Percentiles rank a stretch among this genome's conserved stretches.
These are phyloP conservation scores for Pleurostoma richardsiae DNA, from an alignment of 2,329 filamentous ascomycete species.

Conservation along the genomic window DNA sequence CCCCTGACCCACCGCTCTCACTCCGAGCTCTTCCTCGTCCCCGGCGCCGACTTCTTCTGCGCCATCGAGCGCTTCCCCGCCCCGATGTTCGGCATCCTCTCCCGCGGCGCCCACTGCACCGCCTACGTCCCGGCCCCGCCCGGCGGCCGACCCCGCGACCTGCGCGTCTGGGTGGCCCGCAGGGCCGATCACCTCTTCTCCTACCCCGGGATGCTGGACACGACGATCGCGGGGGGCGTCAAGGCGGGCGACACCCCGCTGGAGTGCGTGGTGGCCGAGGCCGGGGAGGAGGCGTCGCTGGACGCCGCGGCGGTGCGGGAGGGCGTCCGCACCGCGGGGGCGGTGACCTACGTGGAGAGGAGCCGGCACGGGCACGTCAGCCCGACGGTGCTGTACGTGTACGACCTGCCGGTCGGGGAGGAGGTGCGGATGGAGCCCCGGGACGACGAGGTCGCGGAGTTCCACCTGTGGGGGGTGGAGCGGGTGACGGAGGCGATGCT, in stretches of 20 bases:
- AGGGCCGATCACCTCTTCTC: constrained; percentile 63
- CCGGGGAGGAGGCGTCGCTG: constrained; percentile 62
- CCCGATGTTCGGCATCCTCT: constrained; percentile 62
- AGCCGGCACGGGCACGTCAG: constrained; percentile 9
- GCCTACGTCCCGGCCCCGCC: constrained; percentile 41
- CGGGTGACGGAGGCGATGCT: constrained; percentile 57
- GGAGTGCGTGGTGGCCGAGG: constrained; percentile 66
- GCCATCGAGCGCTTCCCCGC: constrained; percentile 58
- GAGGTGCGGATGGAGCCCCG: constrained; percentile 60
- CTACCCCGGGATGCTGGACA: constrained; percentile 71
- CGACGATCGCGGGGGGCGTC: constrained; percentile 75
- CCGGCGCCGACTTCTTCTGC: constrained; percentile 31
- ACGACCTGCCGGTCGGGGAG: constrained; percentile 63
- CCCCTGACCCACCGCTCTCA: constrained; percentile 29
- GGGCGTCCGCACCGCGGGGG: constrained; percentile 19
- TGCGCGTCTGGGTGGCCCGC: constrained; percentile 69
- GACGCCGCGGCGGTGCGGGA: constrained; percentile 17
- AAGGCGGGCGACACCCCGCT: constrained; percentile 60
- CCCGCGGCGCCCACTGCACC: constrained; percentile 63
- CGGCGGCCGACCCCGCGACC: constrained; percentile 26
- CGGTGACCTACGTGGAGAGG: constrained; percentile 17
- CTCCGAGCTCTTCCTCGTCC: constrained; percentile 36
- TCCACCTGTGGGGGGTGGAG: constrained; percentile 59
- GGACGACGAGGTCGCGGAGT: constrained; percentile 76
- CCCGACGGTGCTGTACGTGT: constrained; percentile 55